Conservation (phyloP, 495 filamentous ascomycete genomes). For the Neurospora sp. region DNA sequence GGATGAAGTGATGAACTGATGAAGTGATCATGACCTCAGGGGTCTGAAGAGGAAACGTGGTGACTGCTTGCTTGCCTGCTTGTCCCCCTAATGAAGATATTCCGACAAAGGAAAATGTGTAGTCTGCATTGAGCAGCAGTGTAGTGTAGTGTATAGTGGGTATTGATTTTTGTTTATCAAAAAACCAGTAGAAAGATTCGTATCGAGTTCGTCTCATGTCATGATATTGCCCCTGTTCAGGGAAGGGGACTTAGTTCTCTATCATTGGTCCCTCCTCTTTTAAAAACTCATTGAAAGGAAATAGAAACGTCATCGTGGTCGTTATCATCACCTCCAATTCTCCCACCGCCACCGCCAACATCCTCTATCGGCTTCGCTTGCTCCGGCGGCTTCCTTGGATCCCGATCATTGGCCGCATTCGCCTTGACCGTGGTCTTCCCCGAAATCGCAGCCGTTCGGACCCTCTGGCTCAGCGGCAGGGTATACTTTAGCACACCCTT, state of each 20-base stretch:
- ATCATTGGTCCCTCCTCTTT: not conserved
- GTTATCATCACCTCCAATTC: not conserved
- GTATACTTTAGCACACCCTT: constrained; percentile 84
- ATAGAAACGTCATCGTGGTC: not conserved
- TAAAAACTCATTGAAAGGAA: not conserved
- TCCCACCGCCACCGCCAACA: not conserved
- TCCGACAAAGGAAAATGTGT: not conserved
- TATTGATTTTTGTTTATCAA: not conserved
- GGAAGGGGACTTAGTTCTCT: not conserved
- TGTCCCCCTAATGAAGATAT: not conserved
- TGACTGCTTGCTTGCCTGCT: not conserved
- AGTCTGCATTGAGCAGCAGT: not conserved
- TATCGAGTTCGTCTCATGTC: not conserved
- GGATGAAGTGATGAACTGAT: not conserved
- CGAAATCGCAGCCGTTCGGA: constrained; percentile 42
- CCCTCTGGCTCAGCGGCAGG: constrained; percentile 65
- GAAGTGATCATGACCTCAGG: not conserved
- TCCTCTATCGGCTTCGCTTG: not conserved
- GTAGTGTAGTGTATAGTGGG: not conserved
- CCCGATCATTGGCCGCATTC: constrained; percentile 36
- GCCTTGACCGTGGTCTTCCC: constrained; percentile 41
- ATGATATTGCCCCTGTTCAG: not conserved
- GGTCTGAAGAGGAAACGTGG: not conserved
- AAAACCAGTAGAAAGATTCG: not conserved
- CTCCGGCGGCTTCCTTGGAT: not conserved